These are phyloP conservation scores for Dryas integrifolia DNA, from an alignment of 331 rosid genomes.

Conservation along the genomic window DNA sequence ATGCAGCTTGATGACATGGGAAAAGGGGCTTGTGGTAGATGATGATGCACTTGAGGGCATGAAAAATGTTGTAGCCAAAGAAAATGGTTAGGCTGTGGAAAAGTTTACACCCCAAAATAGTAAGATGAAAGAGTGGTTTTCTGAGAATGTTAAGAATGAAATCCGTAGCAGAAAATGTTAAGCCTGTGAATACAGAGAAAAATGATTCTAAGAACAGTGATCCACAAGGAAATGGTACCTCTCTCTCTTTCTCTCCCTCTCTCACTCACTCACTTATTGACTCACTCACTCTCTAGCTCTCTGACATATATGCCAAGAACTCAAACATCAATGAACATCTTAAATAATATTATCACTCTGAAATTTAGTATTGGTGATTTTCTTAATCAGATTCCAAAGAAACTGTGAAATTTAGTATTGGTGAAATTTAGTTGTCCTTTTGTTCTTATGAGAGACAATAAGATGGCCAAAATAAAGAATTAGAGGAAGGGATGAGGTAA, in stretches of 20 bases:
- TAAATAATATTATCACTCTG: background rate
- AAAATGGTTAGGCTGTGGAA: background rate
- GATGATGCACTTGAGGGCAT: no score
- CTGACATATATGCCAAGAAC: background rate
- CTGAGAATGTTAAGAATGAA: slow-evolving; percentile 10
- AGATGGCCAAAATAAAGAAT: no score
- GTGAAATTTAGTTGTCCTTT: no score
- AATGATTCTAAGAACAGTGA: slow-evolving; percentile 15
- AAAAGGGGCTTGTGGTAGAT: background rate
- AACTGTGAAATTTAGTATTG: no score
- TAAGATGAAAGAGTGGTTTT: background rate
- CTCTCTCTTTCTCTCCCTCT: background rate
- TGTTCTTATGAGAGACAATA: no score
- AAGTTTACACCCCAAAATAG: background rate
- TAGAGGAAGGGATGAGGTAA: no score
- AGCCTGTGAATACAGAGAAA: slow-evolving; percentile 19
- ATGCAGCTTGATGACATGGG: slow-evolving; percentile 25
- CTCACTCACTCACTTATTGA: background rate
- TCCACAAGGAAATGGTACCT: slow-evolving; percentile 36
- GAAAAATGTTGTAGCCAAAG: background rate
- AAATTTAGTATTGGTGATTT: slow-evolving; percentile 1
- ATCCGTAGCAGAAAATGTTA: slow-evolving; percentile 6
- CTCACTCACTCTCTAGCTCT: no score
- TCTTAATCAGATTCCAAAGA: slow-evolving; percentile 35
- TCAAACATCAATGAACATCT: no score